Evolutionary conservation across 768 basidiomycete species (phyloP).

Genomic region (Cubamyces lactineus): DNA sequence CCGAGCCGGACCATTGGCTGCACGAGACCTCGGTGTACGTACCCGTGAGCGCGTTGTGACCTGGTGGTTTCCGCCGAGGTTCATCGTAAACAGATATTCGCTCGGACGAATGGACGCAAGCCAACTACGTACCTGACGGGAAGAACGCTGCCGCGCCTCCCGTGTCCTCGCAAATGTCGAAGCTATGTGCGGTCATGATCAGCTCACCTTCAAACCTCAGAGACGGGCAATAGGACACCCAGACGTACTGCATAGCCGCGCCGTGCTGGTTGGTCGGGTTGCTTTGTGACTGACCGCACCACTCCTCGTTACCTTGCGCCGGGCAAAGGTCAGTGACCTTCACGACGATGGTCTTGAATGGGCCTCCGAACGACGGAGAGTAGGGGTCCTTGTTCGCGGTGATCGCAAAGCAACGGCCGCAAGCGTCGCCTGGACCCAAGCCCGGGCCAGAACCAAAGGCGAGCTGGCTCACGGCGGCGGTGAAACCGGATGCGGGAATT

Average conservation of each 20-base stretch:
- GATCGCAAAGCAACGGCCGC: constrained; percentile 61
- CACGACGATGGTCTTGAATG: constrained; percentile 58
- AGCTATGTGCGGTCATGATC: constrained; percentile 39
- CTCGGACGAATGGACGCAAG: not conserved
- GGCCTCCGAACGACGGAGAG: constrained; percentile 49
- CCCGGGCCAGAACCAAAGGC: constrained; percentile 56
- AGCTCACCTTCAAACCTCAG: not conserved
- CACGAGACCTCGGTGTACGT: constrained; percentile 59
- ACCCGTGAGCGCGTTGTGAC: constrained; percentile 56
- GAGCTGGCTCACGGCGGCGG: constrained; percentile 61
- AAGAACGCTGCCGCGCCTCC: constrained; percentile 57
- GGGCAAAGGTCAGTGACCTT: constrained; percentile 54
- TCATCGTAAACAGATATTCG: not conserved
- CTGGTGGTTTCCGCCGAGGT: constrained; percentile 11
- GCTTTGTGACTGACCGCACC: constrained; percentile 55
- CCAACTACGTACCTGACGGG: constrained; percentile 42
- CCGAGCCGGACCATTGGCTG: constrained; percentile 59
- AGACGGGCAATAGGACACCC: not conserved
- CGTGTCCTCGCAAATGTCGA: constrained; percentile 64
- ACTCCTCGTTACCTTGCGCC: constrained; percentile 50
- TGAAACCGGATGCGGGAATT: constrained; percentile 49
- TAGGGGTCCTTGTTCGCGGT: constrained; percentile 55
- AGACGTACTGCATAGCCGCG: constrained; percentile 51
- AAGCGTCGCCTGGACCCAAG: constrained; percentile 57
- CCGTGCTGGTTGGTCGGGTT: constrained; percentile 47